Evolutionary conservation across 805 yeast species (phyloP).

Genomic region (Yamadazyma philogaea): DNA sequence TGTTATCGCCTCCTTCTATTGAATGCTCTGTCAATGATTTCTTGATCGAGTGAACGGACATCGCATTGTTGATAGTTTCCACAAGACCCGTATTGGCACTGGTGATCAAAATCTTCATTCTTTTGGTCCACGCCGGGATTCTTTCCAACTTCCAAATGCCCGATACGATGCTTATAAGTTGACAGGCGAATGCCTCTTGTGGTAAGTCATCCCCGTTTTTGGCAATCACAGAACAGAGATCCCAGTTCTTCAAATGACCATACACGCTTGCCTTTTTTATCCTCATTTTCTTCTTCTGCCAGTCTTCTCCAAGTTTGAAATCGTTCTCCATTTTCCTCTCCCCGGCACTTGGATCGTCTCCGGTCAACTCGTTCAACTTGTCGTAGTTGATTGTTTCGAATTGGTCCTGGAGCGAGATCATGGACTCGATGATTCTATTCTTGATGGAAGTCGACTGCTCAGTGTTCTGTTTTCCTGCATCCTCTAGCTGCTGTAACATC

Average conservation of each 20-base stretch:
- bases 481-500: constrained; percentile 87
- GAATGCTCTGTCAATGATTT: constrained; percentile 82
- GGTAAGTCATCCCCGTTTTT: constrained; percentile 94
- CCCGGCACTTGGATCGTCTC: constrained; percentile 57
- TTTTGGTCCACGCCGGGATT: constrained; percentile 84
- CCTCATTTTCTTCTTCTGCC: constrained; percentile 78
- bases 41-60: constrained; percentile 90
- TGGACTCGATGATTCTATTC: constrained; percentile 28
- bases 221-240: constrained; percentile 89
- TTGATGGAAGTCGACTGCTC: constrained; percentile 33
- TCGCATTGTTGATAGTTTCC: constrained; percentile 93
- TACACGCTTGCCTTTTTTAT: constrained; percentile 73
- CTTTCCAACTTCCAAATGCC: constrained; percentile 72
- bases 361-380: constrained; percentile 51
- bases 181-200: constrained; percentile 98
- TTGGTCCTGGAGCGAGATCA: constrained; percentile 37
- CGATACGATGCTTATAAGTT: constrained; percentile 82
- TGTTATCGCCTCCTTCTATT: constrained; percentile 58
- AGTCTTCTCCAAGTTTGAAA: constrained; percentile 90
- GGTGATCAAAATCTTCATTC: constrained; percentile 89
- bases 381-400: constrained; percentile 38
- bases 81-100: constrained; percentile 89
- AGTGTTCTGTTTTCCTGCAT: constrained; percentile 55
- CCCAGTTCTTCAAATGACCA: constrained; percentile 93
- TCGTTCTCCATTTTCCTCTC: constrained; percentile 91